phyloP scores from a whole-genome alignment of 2,329 filamentous ascomycete species.

The Fulvia fulva region DNA sequence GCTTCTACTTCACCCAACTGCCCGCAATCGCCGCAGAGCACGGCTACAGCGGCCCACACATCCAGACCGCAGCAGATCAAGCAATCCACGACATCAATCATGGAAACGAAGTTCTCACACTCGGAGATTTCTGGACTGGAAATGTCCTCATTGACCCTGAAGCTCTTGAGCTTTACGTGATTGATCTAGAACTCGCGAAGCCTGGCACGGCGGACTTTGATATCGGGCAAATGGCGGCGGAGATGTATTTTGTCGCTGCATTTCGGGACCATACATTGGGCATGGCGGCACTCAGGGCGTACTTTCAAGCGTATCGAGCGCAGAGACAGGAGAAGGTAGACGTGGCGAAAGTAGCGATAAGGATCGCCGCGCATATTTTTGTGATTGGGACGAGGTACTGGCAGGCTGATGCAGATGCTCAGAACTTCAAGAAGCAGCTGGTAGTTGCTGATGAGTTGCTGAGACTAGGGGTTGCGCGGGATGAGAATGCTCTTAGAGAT shows the following conservation, averaged over 20 bases:
- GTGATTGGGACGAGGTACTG: neutral
- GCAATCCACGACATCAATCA: constrained; percentile 11
- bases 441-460: constrained; percentile 1
- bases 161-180: neutral
- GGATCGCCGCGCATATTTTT: constrained; percentile 18
- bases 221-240: constrained; percentile 20
- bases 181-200: constrained; percentile 19
- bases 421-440: neutral
- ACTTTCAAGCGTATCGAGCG: constrained; percentile 7
- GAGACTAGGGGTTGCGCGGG: neutral
- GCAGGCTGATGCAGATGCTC: neutral
- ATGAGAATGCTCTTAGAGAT: neutral
- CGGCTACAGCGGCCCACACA: constrained; percentile 8
- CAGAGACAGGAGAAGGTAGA: neutral
- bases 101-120: constrained; percentile 11
- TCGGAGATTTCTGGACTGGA: constrained; percentile 22
- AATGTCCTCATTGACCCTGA: constrained; percentile 13
- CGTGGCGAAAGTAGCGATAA: constrained; percentile 13
- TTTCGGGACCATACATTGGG: constrained; percentile 9
- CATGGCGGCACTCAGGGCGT: constrained; percentile 5
- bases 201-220: constrained; percentile 18
- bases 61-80: constrained; percentile 8
- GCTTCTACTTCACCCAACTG: constrained; percentile 9
- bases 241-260: constrained; percentile 16
- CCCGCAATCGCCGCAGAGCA: constrained; percentile 8